phyloP scores from a whole-genome alignment of 1,284 basidiomycete genomes.

The Cutaneotrichosporon spelunceum region DNA sequence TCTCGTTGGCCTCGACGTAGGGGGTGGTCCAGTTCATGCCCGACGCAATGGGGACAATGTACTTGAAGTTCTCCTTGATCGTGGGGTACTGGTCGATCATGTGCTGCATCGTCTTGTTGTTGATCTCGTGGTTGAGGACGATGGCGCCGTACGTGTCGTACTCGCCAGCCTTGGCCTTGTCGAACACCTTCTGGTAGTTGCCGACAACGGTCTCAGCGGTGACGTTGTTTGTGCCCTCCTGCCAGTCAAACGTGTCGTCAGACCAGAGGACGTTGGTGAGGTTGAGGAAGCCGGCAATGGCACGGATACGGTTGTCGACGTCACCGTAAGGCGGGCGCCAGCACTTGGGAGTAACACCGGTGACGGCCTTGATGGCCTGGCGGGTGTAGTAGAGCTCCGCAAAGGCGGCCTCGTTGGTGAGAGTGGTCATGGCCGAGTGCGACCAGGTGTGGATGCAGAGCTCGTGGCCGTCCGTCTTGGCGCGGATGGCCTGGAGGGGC shows the following conservation, averaged over 20 bases:
- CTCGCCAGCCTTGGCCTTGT: slow-evolving; percentile 44
- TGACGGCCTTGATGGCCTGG: slow-evolving; percentile 55
- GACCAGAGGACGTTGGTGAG: slow-evolving; percentile 56
- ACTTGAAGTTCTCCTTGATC: slow-evolving; percentile 45
- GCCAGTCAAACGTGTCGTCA: slow-evolving; percentile 55
- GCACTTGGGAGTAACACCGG: slow-evolving; percentile 55
- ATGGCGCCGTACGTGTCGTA: slow-evolving; percentile 50
- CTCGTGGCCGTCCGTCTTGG: slow-evolving; percentile 51
- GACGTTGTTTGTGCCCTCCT: slow-evolving; percentile 38
- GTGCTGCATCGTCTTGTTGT: slow-evolving; percentile 51
- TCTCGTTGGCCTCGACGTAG: slow-evolving; percentile 52
- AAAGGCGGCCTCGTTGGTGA: slow-evolving; percentile 56
- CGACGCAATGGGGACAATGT: slow-evolving; percentile 48
- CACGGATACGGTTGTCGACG: slow-evolving; percentile 57
- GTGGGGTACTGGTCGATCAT: slow-evolving; percentile 40
- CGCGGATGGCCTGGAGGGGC: slow-evolving; percentile 57
- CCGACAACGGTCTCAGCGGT: slow-evolving; percentile 46
- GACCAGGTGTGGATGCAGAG: slow-evolving; percentile 55
- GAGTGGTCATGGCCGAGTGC: slow-evolving; percentile 55
- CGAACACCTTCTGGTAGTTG: slow-evolving; percentile 54
- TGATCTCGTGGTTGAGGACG: slow-evolving; percentile 54
- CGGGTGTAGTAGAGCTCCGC: slow-evolving; percentile 59
- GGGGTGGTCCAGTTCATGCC: slow-evolving; percentile 52
- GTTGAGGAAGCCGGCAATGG: slow-evolving; percentile 55
- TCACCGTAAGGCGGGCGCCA: slow-evolving; percentile 56